These are phyloP conservation scores for Ophiocordyceps camponoti-leonardi DNA, from an alignment of 2,329 filamentous ascomycete species.

Conservation along the genomic window DNA sequence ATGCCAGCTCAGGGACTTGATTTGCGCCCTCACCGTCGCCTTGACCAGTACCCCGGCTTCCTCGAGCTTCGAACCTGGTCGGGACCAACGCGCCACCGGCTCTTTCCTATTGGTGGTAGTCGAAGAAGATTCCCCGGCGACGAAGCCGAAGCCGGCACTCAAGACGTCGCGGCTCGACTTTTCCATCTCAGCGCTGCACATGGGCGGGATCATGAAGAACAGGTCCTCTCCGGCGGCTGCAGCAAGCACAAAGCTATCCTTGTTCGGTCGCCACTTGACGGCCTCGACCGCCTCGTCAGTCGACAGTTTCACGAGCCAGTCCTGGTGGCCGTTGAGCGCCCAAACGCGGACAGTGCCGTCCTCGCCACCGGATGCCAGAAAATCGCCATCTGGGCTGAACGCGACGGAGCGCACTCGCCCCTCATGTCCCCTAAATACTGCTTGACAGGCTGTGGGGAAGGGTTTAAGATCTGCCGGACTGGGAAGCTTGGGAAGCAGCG, in stretches of 20 bases:
- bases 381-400: conserved; percentile 72
- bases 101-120: conserved; percentile 21
- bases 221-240: conserved; percentile 73
- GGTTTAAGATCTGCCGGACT: conserved; percentile 86
- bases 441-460: conserved; percentile 81
- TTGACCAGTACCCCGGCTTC: conserved; percentile 66
- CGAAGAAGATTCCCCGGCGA: conserved; percentile 36
- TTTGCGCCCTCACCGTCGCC: conserved; percentile 58
- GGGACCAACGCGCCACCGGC: conserved; percentile 64
- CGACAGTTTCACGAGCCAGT: conserved; percentile 70
- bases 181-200: conserved; percentile 58
- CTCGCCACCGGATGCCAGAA: conserved; percentile 81
- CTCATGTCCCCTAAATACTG: conserved; percentile 74
- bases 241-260: conserved; percentile 64
- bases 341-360: conserved; percentile 86
- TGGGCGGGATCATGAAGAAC: conserved; percentile 64
- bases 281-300: conserved; percentile 66
- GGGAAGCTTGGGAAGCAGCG: conserved; percentile 80
- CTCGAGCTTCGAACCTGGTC: conserved; percentile 57
- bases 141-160: conserved; percentile 86
- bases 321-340: conserved; percentile 76
- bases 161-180: conserved; percentile 58
- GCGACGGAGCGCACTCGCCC: conserved; percentile 73
- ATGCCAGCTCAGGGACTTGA: conserved; percentile 90
- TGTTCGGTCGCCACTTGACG: conserved; percentile 77